Conservation (phyloP, 352 stramenopile species). For the Phytophthora hibernalis region DNA sequence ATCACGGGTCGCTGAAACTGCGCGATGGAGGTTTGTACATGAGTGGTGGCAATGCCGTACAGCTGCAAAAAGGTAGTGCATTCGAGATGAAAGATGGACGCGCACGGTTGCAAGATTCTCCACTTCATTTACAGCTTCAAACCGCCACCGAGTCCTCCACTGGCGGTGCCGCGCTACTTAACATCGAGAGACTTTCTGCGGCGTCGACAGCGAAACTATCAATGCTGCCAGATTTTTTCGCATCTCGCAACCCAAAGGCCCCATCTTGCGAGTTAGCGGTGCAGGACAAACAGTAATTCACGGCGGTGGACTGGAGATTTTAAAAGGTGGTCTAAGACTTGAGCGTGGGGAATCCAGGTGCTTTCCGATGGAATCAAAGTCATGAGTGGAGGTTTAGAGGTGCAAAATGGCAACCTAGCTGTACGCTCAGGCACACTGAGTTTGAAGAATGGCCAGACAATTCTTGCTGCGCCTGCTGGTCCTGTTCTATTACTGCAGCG, state of each 20-base stretch:
- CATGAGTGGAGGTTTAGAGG: slow-evolving; percentile 44
- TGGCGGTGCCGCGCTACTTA: slow-evolving; percentile 33
- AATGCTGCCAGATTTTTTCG: slow-evolving; percentile 57
- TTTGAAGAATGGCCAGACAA: slow-evolving; percentile 53
- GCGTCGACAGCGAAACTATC: slow-evolving; percentile 24
- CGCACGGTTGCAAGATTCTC: slow-evolving; percentile 49
- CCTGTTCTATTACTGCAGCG: slow-evolving; percentile 41
- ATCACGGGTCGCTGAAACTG: slow-evolving; percentile 33
- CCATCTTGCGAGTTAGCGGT: slow-evolving; percentile 62
- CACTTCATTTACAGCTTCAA: slow-evolving; percentile 44
- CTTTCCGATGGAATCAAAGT: slow-evolving; percentile 64
- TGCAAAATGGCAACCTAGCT: slow-evolving; percentile 52
- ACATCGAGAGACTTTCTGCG: slow-evolving; percentile 43
- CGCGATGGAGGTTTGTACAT: slow-evolving; percentile 32
- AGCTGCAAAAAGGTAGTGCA: slow-evolving; percentile 54
- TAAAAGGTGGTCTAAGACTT: slow-evolving; percentile 64
- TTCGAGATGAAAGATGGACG: slow-evolving; percentile 59
- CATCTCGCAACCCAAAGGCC: slow-evolving; percentile 39
- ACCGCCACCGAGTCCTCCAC: slow-evolving; percentile 17
- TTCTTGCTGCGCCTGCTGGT: slow-evolving; percentile 22
- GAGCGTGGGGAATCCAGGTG: slow-evolving; percentile 67
- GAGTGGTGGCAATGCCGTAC: slow-evolving; percentile 35
- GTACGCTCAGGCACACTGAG: slow-evolving; percentile 49
- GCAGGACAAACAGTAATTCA: slow-evolving; percentile 63
- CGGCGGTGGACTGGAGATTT: slow-evolving; percentile 62